phyloP scores from a whole-genome alignment of 345 rosid genomes.

The Moricandia arvensis region DNA sequence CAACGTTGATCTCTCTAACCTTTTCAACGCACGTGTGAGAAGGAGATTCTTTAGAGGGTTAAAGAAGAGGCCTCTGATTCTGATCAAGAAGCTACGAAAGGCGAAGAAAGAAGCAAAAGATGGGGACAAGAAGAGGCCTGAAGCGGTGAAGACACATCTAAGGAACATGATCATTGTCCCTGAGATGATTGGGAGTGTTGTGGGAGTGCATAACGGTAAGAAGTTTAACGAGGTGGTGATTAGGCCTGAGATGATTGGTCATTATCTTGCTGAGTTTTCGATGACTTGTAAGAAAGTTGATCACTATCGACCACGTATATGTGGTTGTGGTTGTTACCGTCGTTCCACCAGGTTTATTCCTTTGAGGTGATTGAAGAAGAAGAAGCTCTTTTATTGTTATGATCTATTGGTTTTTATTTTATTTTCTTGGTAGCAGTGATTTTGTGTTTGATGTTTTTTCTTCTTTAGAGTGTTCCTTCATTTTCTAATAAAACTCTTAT shows the following conservation, averaged over 20 bases:
- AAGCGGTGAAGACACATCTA: conserved; percentile 62
- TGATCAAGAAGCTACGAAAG: conserved; percentile 46
- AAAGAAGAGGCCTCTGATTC: conserved; percentile 54
- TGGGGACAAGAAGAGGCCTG: conserved; percentile 62
- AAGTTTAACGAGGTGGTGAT: conserved; percentile 67
- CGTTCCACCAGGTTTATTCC: conserved; percentile 77
- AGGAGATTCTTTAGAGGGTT: conserved; percentile 73
- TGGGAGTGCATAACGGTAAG: conserved; percentile 57
- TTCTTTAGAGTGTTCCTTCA: neutral
- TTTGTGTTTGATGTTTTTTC: neutral
- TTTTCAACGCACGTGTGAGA: conserved; percentile 64
- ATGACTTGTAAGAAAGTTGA: conserved; percentile 58
- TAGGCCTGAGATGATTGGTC: conserved; percentile 75
- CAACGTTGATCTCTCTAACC: conserved; percentile 61
- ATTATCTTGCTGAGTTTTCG: conserved; percentile 59
- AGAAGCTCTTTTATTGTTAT: neutral
- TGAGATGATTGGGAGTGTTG: conserved; percentile 42
- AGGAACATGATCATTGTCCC: conserved; percentile 79
- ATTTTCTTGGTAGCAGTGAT: neutral
- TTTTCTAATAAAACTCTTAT: neutral
- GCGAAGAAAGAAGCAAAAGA: conserved; percentile 23
- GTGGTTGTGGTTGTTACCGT: conserved; percentile 65
- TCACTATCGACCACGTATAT: conserved; percentile 53
- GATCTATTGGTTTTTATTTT: neutral
- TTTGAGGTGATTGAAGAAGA: conserved; percentile 38